phyloP scores from a whole-genome alignment of 805 yeast species.

The Candida ponderosae region DNA sequence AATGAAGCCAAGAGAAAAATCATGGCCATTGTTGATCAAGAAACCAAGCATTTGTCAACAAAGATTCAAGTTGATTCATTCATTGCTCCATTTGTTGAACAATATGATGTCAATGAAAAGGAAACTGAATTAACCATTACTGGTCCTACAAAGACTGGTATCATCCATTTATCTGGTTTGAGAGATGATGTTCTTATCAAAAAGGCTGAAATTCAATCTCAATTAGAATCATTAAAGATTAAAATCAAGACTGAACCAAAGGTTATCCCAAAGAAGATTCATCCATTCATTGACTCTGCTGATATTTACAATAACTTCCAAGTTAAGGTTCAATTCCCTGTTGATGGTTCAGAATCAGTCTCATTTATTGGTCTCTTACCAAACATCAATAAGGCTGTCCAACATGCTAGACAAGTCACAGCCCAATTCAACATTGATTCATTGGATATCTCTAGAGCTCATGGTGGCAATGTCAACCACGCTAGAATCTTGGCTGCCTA shows the following conservation, averaged over 20 bases:
- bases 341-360: slow-evolving; percentile 35
- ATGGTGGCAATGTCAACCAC: slow-evolving; percentile 69
- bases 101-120: slow-evolving; percentile 22
- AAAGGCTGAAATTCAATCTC: slow-evolving; percentile 40
- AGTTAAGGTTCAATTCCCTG: slow-evolving; percentile 53
- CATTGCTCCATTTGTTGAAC: slow-evolving; percentile 23
- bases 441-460: slow-evolving; percentile 84
- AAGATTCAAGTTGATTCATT: slow-evolving; percentile 36
- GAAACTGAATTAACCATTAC: slow-evolving; percentile 15
- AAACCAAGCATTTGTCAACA: slow-evolving; percentile 50
- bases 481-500: slow-evolving; percentile 69
- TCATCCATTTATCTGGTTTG: slow-evolving; percentile 57
- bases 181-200: slow-evolving; percentile 55
- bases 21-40: slow-evolving; percentile 63
- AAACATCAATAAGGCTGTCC: slow-evolving; percentile 54
- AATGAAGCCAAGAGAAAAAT: slow-evolving; percentile 65
- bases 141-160: slow-evolving; percentile 31
- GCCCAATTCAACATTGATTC: slow-evolving; percentile 52
- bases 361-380: slow-evolving; percentile 57
- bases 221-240: slow-evolving; percentile 35
- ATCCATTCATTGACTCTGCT: slow-evolving; percentile 56
- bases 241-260: slow-evolving; percentile 46
- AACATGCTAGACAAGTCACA: slow-evolving; percentile 51
- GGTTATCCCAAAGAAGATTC: slow-evolving; percentile 60
- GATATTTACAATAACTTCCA: slow-evolving; percentile 43